Percentiles rank a stretch among this genome's conserved stretches.
Conservation (phyloP, 352 stramenopile species). For the Pythium insidiosum region DNA sequence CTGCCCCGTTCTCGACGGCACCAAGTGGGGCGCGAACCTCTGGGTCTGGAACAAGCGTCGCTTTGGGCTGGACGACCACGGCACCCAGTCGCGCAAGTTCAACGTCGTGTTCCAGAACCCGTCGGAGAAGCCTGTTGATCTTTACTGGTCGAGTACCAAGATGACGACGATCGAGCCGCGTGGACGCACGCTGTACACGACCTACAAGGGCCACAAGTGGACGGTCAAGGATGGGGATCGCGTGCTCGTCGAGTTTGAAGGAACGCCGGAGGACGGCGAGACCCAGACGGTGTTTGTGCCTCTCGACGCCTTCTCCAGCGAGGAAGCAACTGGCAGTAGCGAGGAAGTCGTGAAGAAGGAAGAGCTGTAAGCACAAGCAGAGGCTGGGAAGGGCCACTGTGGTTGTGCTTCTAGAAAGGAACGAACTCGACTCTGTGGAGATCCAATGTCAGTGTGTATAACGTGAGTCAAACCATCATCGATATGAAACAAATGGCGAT, state of each 20-base stretch:
- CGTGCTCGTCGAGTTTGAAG: constrained; percentile 45
- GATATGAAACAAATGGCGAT: too few relatives aligned
- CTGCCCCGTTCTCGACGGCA: constrained; percentile 92
- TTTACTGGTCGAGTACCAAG: constrained; percentile 66
- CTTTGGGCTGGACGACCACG: constrained; percentile 41
- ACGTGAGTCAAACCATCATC: too few relatives aligned
- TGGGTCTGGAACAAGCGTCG: constrained; percentile 95
- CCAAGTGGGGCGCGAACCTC: constrained; percentile 96
- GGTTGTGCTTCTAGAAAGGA: neutral
- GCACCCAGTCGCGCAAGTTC: constrained; percentile 23
- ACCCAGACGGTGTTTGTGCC: constrained; percentile 42
- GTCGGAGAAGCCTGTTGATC: constrained; percentile 28
- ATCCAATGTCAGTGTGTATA: neutral
- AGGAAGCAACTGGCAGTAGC: constrained; percentile 28
- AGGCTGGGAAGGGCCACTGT: constrained; percentile 5
- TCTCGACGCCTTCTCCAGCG: constrained; percentile 28
- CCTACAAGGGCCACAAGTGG: constrained; percentile 65
- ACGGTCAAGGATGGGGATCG: constrained; percentile 41
- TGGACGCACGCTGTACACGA: constrained; percentile 42
- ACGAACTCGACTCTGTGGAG: neutral
- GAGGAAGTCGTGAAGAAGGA: neutral
- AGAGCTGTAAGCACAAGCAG: constrained; percentile 10
- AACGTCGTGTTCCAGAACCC: constrained; percentile 68
- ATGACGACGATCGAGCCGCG: constrained; percentile 52
- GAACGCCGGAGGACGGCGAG: constrained; percentile 33